Base-by-base conservation (phyloP, 2,329 filamentous ascomycete species). In the Aspergillus pseudoglaucus region DNA sequence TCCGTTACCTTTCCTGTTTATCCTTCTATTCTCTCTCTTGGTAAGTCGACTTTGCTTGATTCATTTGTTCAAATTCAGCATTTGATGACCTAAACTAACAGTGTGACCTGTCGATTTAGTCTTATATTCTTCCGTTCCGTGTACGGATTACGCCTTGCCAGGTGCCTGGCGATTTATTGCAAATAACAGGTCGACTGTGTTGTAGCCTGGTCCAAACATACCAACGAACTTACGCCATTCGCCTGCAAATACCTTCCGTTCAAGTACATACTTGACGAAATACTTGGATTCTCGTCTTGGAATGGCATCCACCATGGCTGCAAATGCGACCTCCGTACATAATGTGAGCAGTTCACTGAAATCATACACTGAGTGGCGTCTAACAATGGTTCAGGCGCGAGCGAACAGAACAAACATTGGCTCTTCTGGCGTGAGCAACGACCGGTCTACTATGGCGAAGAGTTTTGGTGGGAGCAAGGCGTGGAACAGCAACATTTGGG, bases 401-500 rank as follows among this genome's bases (percentile, higher is more conserved):
- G 58, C 65, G 39, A 64, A 55, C 50, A 66, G 68, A 52, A 60
- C 61, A 47, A 71, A 70, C 53, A 71, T 75, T 51, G 59, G 60
- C 52, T 55, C 68, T 39, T 61, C 68, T 18, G 56, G 59, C 27
- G 58, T 68, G 52, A 65, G 61, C 48, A 55, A 54, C 42, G 69
- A 71, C 33, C 59, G 63, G 47, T 51, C 61, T 22, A 61, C 62
- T 45, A 66, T 75, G 49, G 64, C 66, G 6, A 68, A 69, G 47
- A 64, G 69, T n/a, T 76, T 76, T 58, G 68, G 69, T 15, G 65
- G 63, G 53, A 66, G 65, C 38, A 72, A 69, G 47, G 55, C 68
- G 30, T 68, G 72, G 73, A 67, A 72, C 63, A 58, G 63, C 63
- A 73, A 69, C 27, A 78, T 82, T 38, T 82, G 80, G 80, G 72